Base-by-base conservation (phyloP, 106 monocot genomes). In the Apostasia ramifera region DNA sequence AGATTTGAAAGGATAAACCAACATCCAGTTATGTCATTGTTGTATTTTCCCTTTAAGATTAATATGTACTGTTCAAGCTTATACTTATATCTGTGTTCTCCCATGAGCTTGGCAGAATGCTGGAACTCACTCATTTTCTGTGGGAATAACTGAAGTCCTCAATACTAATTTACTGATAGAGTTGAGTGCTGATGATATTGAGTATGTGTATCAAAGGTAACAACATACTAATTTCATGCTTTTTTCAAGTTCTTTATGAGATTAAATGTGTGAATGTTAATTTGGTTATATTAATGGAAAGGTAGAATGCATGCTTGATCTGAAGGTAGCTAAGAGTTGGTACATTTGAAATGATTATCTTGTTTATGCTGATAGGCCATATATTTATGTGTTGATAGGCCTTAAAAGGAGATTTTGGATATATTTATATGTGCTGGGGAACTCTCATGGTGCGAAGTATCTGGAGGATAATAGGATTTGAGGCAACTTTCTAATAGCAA, bases 1-100 rank as follows among this genome's bases (percentile, higher is more conserved):
- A 84, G 86, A 64, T 97, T 92, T 77, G 92, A 92, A 79, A 88
- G 95, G 59, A 84, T 97, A 60, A 97, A 97, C 63, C 92, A 97
- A 69, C 92, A 97, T 79, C 95, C 92, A 75, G 95, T 95, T 72
- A 81, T 53, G 80, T 62, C 13, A 42, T 26, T 73, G 11, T 38
- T 56, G 66, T 7, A 8, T 63, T 42, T 81, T 41, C n/a, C 6
- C 52, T 59, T 70, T 61, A 38, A 1, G 37, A 68, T 57, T 8
- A 52, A 37, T 52, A 60, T 41, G 4, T 63, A 61, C 51, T 56
- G 2, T 55, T 76, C 2, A 51, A 51, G 48, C 63, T 77, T 71
- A 41, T 1, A 67, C 5, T 10, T 63, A 3, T 42, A 44, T 54
- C 62, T 41, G 59, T 53, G 38, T 59, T 72, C 15, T 74, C 3